Base-by-base conservation (phyloP, 2,329 filamentous ascomycete species). In the Colletotrichum limetticola region DNA sequence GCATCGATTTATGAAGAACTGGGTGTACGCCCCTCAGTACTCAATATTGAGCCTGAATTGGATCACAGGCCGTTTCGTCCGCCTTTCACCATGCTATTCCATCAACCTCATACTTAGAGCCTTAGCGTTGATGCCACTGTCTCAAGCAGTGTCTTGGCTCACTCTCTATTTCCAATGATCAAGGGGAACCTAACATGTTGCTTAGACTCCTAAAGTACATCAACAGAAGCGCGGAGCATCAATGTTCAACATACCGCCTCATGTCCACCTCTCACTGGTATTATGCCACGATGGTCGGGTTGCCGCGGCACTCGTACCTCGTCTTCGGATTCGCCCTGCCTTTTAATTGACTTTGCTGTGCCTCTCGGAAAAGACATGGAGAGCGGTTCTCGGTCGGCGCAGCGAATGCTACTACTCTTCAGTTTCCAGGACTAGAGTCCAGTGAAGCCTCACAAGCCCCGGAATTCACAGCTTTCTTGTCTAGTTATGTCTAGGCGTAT, bases 41-140 rank as follows among this genome's bases (percentile, higher is more conserved):
- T 62, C 59, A 7, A 24, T 6, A n/a, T 37, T 42, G 52, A 37
- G 69, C 69, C 53, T 46, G 46, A 53, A 37, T 59, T 59, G 64
- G 52, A 63, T 61, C 66, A 72, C 66, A 59, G 35, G 22, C 26
- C 28, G 64, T 19, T 12, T 30, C 24, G 30, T 35, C 42, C 46
- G 16, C 53, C 53, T 59, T 49, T 62, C 57, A 68, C n/a, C 35
- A 26, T 12, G 8, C 22, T 32, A 53, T 49, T 22, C 14, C 42
- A 28, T 35, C 14, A 52, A 59, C 6, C 12, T 46, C 37, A 22
- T 24, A n/a, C 26, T 30, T 7, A 11, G 30, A 26, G n/a, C 59
- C 28, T 28, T 63, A 32, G 53, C 16, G 53, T 52, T 35, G 42
- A 26, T 69, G 19, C 26, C n/a, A 9, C 32, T 16, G 35, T 57